Evolutionary conservation across 2,329 filamentous ascomycete species (phyloP), one percentile per base, ranked within the genome.

Genomic region (Dactylellina sp.): DNA sequence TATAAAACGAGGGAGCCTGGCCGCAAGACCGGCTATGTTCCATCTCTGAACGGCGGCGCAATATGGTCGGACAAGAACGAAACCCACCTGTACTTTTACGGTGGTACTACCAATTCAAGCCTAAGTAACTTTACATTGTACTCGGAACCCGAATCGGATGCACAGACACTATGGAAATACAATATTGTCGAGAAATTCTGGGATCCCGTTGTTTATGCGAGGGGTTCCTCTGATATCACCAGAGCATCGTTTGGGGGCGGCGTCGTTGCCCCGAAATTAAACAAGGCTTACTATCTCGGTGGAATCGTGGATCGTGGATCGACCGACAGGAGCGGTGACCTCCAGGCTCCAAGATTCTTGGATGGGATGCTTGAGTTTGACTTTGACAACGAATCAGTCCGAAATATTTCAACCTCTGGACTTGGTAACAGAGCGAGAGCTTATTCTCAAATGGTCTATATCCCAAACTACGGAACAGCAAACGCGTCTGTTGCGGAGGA

Each of bases 291-390:
- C 9, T 72, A 72, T 37, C 42, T 72, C 2, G 68, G 68, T 37
- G 68, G 68, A 1, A 32, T 72, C 20, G 14, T 72, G 3, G 68
- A 72, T 37, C 44, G 46, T 12, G 68, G 68, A 18, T 72, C 68
- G 28, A 72, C 68, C 4, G 68, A 72, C 20, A 39, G 4, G 20
- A 65, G 28, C 14, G 55, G 68, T 25, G 61, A 72, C 18, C 20
- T 72, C 11, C 53, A 55, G n/a, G 46, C 68, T 2, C 68, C 68
- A 11, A 53, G 68, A 14, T 72, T 72, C 32, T 24, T 72, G 6
- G 68, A 72, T 22, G 68, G 68, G 0, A 14, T 72, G 37, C 47
- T 72, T 6, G 68, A 72, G 46, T 72, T 72, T n/a, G 68, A 72
- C 24, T 65, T 72, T 22, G 60, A 55, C 6, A 72, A 60, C 5